A percentile compares a stretch with the other conserved stretches of the same genome.
phyloP scores from a whole-genome alignment of 1,284 basidiomycete genomes.

The Austroboletus novae-zelandiae region DNA sequence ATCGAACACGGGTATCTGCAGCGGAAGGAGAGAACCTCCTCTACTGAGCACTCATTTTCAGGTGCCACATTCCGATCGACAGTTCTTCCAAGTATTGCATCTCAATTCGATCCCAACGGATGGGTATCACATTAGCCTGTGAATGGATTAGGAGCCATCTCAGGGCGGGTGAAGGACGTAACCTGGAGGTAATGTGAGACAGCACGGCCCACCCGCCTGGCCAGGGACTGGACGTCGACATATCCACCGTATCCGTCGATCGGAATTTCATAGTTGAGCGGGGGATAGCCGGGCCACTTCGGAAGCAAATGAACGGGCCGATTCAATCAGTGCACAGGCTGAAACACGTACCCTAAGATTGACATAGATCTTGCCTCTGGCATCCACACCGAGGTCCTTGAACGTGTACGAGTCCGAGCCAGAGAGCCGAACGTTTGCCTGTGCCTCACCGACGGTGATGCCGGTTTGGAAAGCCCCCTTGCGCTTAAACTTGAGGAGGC shows the following conservation, averaged over 20 bases:
- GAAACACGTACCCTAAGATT: conserved; percentile 52
- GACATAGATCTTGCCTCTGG: conserved; percentile 55
- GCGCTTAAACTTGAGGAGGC: conserved; percentile 68
- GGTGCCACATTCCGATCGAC: conserved; percentile 68
- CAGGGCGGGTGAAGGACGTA: conserved; percentile 14
- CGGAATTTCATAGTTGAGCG: conserved; percentile 74
- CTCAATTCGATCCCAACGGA: conserved; percentile 66
- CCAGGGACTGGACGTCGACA: conserved; percentile 63
- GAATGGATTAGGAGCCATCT: conserved; percentile 12
- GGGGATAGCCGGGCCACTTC: conserved; percentile 69
- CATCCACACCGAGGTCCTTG: conserved; percentile 63
- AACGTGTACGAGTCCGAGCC: conserved; percentile 57
- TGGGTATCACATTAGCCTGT: conserved; percentile 62
- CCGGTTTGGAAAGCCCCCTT: conserved; percentile 66
- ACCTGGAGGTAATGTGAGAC: conserved; percentile 76
- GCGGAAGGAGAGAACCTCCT: conserved; percentile 6
- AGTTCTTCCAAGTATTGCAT: conserved; percentile 73
- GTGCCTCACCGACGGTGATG: conserved; percentile 67
- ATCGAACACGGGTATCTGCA: conserved; percentile 1
- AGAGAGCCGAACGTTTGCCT: conserved; percentile 58
- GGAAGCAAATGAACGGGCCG: conserved; percentile 3
- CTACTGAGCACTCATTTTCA: conserved; percentile 42
- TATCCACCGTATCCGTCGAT: conserved; percentile 64
- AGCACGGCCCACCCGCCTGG: conserved; percentile 64
- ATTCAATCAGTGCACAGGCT: neutral